Evolutionary conservation across 306 rosid genomes (phyloP).

Genomic region (Acmispon strigosus): DNA sequence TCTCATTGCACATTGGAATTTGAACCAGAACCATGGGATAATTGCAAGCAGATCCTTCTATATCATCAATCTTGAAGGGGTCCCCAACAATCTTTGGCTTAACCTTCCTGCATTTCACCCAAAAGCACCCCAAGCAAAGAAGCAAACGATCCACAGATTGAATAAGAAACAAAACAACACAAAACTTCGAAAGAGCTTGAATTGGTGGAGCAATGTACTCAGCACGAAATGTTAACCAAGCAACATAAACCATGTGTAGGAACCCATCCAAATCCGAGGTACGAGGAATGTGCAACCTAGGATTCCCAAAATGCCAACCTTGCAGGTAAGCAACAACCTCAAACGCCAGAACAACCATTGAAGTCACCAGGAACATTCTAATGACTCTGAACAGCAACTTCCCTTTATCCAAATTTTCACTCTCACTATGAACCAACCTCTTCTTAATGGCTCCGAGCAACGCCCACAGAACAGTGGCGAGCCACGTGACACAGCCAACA

Average conservation of each 20-base stretch:
- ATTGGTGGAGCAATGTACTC: constrained; percentile 76
- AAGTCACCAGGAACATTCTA: constrained; percentile 53
- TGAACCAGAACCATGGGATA: constrained; percentile 90
- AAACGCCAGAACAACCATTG: constrained; percentile 61
- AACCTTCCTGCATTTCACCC: constrained; percentile 75
- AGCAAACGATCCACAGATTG: constrained; percentile 81
- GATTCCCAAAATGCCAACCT: constrained; percentile 80
- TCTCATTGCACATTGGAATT: constrained; percentile 95
- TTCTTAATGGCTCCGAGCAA: constrained; percentile 68
- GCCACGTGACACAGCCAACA: constrained; percentile 69
- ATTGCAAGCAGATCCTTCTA: constrained; percentile 50
- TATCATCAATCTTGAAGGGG: constrained; percentile 47
- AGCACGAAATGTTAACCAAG: constrained; percentile 74
- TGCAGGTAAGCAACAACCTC: constrained; percentile 68
- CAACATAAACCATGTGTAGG: constrained; percentile 60
- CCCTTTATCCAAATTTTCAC: constrained; percentile 55
- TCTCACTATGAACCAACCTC: constrained; percentile 61
- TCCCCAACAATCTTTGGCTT: constrained; percentile 57
- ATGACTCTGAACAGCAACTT: constrained; percentile 58
- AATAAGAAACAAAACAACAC: constrained; percentile 77
- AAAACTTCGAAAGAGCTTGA: constrained; percentile 71
- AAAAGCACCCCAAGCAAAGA: constrained; percentile 79
- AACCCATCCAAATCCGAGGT: constrained; percentile 63
- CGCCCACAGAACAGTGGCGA: constrained; percentile 56
- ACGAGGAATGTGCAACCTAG: constrained; percentile 64